Base-by-base conservation (phyloP, 1,284 basidiomycete species). In the Ustilago bromivora region DNA sequence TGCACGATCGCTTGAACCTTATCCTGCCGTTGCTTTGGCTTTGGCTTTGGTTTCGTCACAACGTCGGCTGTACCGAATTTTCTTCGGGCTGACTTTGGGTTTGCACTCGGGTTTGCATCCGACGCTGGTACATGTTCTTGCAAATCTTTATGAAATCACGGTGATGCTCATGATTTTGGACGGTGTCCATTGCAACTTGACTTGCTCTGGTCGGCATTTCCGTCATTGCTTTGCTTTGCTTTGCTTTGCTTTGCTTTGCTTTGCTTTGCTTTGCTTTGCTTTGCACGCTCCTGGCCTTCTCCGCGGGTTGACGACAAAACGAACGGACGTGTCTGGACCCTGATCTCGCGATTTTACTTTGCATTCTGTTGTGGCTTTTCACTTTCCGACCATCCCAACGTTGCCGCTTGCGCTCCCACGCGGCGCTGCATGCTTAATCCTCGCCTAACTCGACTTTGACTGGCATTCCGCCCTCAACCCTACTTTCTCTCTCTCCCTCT, bases 371-470 rank as follows among this genome's bases (percentile, higher is more conserved):
- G 49, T 51, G 49, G 28, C 49, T 51, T 10, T 51, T 51, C 28
- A 32, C 12, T 28, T 32, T 51, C 31, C 49, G 49, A 51, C 49
- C 49, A 23, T 8, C 28, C 7, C 31, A 51, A 31, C 49, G n/a
- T 51, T 51, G 2, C 49, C 41, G 41, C 41, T 19, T 19, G 40
- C 40, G 23, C 23, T 28, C 23, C 59, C 52, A 56, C 61, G 53
- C 61, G 55, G 36, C 36, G 47, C 60, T 54, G 60, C 51, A 54
- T 38, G n/a, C 28, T 53, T 53, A 13, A 34, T 52, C 23, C 58
- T 61, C 58, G 49, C 58, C 51, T 36, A 60, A 34, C 32, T 32
- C 12, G 9, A 51, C 49, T 51, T 19, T 8, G n/a, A 7, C 49
- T 32, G 49, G 11, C 31, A 32, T 17, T 51, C 15, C 28, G 49